These are phyloP conservation scores for Wallacemonas rigidus DNA, from an alignment of 208 protist genomes.

Conservation along the genomic window DNA sequence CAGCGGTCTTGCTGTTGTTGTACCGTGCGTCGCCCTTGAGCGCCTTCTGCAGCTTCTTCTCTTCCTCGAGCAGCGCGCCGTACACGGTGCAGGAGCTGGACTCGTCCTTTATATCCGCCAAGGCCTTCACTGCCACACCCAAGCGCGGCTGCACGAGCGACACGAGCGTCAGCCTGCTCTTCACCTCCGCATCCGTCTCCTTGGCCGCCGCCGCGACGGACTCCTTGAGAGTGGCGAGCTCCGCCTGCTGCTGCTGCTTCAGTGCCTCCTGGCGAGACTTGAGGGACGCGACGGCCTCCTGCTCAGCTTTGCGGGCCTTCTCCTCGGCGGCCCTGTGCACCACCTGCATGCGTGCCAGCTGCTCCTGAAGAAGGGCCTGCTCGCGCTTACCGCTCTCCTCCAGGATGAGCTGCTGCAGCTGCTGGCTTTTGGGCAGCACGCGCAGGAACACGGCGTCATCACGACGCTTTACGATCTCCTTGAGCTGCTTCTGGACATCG, in stretches of 20 bases:
- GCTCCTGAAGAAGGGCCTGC: slow-evolving; percentile 49
- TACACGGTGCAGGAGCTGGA: slow-evolving; percentile 41
- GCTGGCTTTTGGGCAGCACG: slow-evolving; percentile 64
- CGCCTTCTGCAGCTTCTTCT: slow-evolving; percentile 51
- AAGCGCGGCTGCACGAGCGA: slow-evolving; percentile 61
- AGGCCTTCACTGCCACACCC: slow-evolving; percentile 32
- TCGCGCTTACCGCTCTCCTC: slow-evolving; percentile 55
- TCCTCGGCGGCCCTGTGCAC: slow-evolving; percentile 55
- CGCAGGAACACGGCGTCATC: slow-evolving; percentile 53
- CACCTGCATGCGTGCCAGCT: slow-evolving; percentile 37
- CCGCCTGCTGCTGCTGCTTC: slow-evolving; percentile 56
- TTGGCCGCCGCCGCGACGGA: slow-evolving; percentile 28
- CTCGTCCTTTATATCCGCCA: slow-evolving; percentile 56
- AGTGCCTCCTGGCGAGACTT: slow-evolving; percentile 52
- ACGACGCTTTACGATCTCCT: slow-evolving; percentile 49
- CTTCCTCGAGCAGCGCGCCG: slow-evolving; percentile 70
- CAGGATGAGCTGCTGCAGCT: slow-evolving; percentile 51
- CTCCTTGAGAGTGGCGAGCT: slow-evolving; percentile 46
- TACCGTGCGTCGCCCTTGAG: slow-evolving; percentile 61
- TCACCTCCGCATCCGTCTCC: slow-evolving; percentile 54
- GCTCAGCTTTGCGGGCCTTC: slow-evolving; percentile 43
- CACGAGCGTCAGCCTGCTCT: slow-evolving; percentile 46
- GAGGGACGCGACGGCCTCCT: slow-evolving; percentile 19
- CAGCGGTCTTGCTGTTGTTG: slow-evolving; percentile 53
- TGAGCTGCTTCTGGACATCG: slow-evolving; percentile 59